These are phyloP conservation scores for Fragilaria crotonensis DNA, from an alignment of 108 stramenopile genomes.

Conservation along the genomic window DNA sequence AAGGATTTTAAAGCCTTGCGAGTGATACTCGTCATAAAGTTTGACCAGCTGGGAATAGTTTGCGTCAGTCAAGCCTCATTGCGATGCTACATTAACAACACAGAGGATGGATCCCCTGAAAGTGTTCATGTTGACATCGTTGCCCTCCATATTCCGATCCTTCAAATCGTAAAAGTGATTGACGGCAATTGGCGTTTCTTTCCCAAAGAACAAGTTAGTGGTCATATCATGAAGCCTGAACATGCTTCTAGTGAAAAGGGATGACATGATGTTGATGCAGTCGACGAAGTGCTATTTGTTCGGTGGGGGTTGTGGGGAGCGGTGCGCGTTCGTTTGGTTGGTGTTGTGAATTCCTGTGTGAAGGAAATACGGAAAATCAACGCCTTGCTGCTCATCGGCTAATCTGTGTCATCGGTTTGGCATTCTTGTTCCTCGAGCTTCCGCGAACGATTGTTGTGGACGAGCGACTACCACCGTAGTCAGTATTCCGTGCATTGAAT, in stretches of 20 bases:
- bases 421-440: no score
- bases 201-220: background rate
- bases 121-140: constrained; percentile 35
- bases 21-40: constrained; percentile 44
- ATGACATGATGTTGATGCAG: background rate
- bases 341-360: no score
- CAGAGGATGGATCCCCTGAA: constrained; percentile 52
- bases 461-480: no score
- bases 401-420: no score
- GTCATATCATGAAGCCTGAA: background rate
- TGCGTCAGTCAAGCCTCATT: constrained; percentile 44
- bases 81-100: constrained; percentile 72
- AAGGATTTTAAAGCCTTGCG: constrained; percentile 51
- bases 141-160: constrained; percentile 43
- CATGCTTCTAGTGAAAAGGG: background rate
- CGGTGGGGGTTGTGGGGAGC: no score
- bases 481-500: no score
- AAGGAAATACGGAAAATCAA: no score
- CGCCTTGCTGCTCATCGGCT: no score
- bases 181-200: constrained; percentile 6
- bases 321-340: no score
- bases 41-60: constrained; percentile 39
- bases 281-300: background rate
- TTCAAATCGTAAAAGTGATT: constrained; percentile 38
- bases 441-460: no score